These are phyloP conservation scores for grape (Vitis vinifera) DNA, from an alignment of 164 flowering plant genomes.

Conservation along the genomic window DNA sequence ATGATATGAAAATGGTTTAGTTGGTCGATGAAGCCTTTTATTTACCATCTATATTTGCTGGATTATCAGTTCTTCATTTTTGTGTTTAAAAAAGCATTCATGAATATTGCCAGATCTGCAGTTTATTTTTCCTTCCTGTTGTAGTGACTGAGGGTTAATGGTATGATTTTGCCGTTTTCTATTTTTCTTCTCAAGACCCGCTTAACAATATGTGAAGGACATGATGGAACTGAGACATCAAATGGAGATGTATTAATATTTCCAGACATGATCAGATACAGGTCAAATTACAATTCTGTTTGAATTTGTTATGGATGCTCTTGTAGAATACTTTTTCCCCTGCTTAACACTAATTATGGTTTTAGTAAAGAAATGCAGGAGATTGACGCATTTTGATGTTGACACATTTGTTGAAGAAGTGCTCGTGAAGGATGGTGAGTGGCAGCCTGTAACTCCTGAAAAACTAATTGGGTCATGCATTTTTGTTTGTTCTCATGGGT, in stretches of 20 bases:
- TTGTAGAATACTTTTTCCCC: background rate
- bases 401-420: slow-evolving; percentile 98
- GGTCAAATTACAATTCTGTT: slow-evolving; percentile 37
- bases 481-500: slow-evolving; percentile 90
- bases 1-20: background rate
- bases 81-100: background rate
- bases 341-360: slow-evolving; percentile 7
- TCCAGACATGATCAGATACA: slow-evolving; percentile 98
- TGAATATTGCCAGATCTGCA: background rate
- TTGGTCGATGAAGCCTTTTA: background rate
- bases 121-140: background rate
- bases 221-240: slow-evolving; percentile 93
- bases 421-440: slow-evolving; percentile 80
- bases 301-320: background rate
- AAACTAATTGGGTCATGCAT: slow-evolving; percentile 62
- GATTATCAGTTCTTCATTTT: background rate
- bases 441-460: slow-evolving; percentile 89
- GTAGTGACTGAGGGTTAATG: background rate
- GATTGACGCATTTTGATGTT: slow-evolving; percentile 90
- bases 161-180: background rate
- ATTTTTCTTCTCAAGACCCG: slow-evolving; percentile 54
- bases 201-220: slow-evolving; percentile 93
- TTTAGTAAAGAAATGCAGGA: slow-evolving; percentile 53
- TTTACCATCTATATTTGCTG: background rate
- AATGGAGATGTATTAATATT: slow-evolving; percentile 95